Percentiles rank a stretch among this genome's conserved stretches.
Conservation (phyloP, 352 stramenopile species). For the Aphanomyces euteiches region DNA sequence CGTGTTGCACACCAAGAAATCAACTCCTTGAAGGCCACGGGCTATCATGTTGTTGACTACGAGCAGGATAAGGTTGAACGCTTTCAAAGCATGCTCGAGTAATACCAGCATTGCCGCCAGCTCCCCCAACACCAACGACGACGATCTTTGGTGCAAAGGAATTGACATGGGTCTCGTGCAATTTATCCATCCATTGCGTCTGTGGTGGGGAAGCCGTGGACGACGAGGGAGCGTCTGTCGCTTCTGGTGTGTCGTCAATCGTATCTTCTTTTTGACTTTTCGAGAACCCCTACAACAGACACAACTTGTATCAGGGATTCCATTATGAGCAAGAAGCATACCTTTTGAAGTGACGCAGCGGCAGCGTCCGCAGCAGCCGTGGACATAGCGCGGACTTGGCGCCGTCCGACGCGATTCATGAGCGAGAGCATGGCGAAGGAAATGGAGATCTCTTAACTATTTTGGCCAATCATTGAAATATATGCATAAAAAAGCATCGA, state of each 20-base stretch:
- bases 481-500: neutral
- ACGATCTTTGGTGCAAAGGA: slow-evolving; percentile 84
- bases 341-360: slow-evolving; percentile 30
- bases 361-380: slow-evolving; percentile 23
- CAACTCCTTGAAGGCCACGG: slow-evolving; percentile 70
- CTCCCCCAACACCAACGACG: slow-evolving; percentile 81
- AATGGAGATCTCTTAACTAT: slow-evolving; percentile 2
- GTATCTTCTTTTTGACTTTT: slow-evolving; percentile 22
- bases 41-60: slow-evolving; percentile 89
- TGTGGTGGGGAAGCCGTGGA: neutral
- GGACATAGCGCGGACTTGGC: slow-evolving; percentile 20
- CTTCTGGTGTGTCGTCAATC: slow-evolving; percentile 9
- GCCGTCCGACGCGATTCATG: neutral
- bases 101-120: slow-evolving; percentile 80
- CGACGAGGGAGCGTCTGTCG: neutral
- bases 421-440: neutral
- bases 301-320: neutral
- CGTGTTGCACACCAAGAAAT: slow-evolving; percentile 90
- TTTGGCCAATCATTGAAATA: slow-evolving; percentile 1
- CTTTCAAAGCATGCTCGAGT: neutral
- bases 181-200: slow-evolving; percentile 25
- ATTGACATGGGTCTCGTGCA: slow-evolving; percentile 42
- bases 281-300: slow-evolving; percentile 17
- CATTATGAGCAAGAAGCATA: neutral
- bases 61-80: slow-evolving; percentile 4